A percentile compares a stretch with the other conserved stretches of the same genome.
Conservation (phyloP, 2,329 filamentous ascomycete species). For the Ascocoryne sarcoides region DNA sequence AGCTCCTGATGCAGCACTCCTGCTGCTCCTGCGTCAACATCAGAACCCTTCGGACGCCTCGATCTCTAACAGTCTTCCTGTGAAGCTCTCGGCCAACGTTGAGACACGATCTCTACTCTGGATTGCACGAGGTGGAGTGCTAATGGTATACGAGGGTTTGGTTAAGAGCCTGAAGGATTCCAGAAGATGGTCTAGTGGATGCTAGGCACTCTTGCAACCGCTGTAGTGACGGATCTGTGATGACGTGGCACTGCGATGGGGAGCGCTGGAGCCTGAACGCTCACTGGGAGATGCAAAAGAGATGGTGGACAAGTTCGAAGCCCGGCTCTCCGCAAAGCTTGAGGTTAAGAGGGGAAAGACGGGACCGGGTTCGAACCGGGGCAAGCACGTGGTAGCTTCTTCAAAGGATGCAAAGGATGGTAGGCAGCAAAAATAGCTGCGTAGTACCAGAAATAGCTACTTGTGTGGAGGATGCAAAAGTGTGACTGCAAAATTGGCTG, state of each 20-base stretch:
- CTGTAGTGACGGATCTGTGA: slow-evolving; percentile 4
- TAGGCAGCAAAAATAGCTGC: no score
- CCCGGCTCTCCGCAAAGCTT: no score
- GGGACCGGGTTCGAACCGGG: no score
- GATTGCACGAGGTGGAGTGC: slow-evolving; percentile 4
- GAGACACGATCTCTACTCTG: background rate
- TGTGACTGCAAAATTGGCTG: no score
- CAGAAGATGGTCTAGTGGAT: slow-evolving; percentile 1
- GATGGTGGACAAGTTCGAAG: no score
- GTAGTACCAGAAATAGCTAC: no score
- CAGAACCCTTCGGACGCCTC: slow-evolving; percentile 3
- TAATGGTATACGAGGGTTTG: slow-evolving; percentile 3
- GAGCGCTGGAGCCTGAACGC: no score
- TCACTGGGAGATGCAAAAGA: no score
- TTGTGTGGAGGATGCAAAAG: no score
- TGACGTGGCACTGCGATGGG: slow-evolving; percentile 3
- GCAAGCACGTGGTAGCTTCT: no score
- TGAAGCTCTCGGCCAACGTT: slow-evolving; percentile 3
- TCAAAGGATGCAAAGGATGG: no score
- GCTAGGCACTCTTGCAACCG: slow-evolving; percentile 3
- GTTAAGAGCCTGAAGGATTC: slow-evolving; percentile 2
- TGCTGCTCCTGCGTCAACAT: slow-evolving; percentile 1
- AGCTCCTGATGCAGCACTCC: slow-evolving; percentile 1
- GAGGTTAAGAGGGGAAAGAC: no score
- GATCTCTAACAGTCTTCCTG: slow-evolving; percentile 1